A percentile compares a stretch with the other conserved stretches of the same genome.
Conservation (phyloP, 208 protist genomes). For the Leptomonas seymouri region DNA sequence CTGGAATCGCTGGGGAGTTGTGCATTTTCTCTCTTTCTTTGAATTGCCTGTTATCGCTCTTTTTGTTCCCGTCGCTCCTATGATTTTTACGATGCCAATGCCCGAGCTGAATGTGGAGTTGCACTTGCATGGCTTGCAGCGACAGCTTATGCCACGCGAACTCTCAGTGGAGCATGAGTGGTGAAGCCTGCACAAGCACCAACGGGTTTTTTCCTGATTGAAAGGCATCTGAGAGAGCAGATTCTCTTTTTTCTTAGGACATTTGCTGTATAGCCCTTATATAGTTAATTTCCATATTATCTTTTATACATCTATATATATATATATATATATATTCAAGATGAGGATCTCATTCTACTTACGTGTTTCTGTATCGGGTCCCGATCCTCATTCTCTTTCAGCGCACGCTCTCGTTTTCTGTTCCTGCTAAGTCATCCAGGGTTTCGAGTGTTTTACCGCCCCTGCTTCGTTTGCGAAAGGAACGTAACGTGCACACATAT, state of each 20-base stretch:
- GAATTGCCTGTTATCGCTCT: background rate
- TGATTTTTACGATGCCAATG: constrained; percentile 1
- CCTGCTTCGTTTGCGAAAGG: no score
- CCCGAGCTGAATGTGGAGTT: background rate
- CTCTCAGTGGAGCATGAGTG: no score
- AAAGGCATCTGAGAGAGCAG: no score
- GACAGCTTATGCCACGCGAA: background rate
- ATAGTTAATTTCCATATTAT: background rate
- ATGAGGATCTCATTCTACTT: background rate
- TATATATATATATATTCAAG: constrained; percentile 2
- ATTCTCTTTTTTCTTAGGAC: background rate
- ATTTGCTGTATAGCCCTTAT: background rate
- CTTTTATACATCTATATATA: constrained; percentile 1
- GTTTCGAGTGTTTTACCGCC: no score
- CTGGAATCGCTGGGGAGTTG: background rate
- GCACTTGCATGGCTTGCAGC: background rate
- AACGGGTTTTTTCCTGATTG: no score
- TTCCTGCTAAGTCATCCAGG: no score
- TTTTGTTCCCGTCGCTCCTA: constrained; percentile 7
- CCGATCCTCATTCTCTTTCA: no score
- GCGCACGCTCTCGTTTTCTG: no score
- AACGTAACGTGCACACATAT: no score
- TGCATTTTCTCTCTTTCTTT: constrained; percentile 6
- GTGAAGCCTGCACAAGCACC: no score
- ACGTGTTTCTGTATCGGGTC: background rate